phyloP scores from a whole-genome alignment of 306 rosid species.

The Medicago truncatula region MtrunA17r5.0-ANR NC_053046.1:19809501-19810000 shows the following conservation, averaged over 20 bases:
- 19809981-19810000: neutral
- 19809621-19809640: slow-evolving; percentile 53
- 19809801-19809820: slow-evolving; percentile 97
- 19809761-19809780: slow-evolving; percentile 92
- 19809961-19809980: slow-evolving; percentile 15
- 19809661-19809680: slow-evolving; percentile 61
- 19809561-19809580: slow-evolving; percentile 49
- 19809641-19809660: slow-evolving; percentile 69
- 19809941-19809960: neutral
- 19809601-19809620: slow-evolving; percentile 59
- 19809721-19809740: slow-evolving; percentile 56
- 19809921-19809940: slow-evolving; percentile 7
- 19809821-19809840: slow-evolving; percentile 69
- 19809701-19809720: slow-evolving; percentile 48
- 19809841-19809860: neutral
- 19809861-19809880: slow-evolving; percentile 13
- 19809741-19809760: slow-evolving; percentile 67
- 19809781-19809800: slow-evolving; percentile 99
- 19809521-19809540: slow-evolving; percentile 23
- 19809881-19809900: neutral
- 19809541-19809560: slow-evolving; percentile 48
- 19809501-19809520: neutral
- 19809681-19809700: slow-evolving; percentile 45
- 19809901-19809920: slow-evolving; percentile 30
- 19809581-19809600: slow-evolving; percentile 53